Conservation (phyloP, 768 basidiomycete genomes). For the Lactifluus echinatus region DNA sequence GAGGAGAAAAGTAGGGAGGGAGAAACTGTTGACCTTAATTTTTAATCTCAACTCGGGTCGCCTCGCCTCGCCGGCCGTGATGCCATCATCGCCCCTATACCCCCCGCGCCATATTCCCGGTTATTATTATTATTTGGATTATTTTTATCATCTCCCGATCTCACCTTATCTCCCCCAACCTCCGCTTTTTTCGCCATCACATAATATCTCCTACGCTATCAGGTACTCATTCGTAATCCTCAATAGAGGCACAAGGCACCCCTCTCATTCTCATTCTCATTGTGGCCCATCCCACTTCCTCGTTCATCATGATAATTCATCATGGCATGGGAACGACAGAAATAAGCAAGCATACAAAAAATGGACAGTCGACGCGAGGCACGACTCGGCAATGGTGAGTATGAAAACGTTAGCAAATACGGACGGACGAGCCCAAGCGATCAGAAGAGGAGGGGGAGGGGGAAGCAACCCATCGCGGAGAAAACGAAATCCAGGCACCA, state of each 20-base stretch:
- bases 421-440: background rate
- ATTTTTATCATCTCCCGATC: background rate
- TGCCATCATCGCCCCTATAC: no score
- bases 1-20: background rate
- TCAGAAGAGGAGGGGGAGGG: background rate
- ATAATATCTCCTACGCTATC: no score
- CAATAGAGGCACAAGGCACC: background rate
- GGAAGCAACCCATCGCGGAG: background rate
- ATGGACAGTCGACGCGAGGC: background rate
- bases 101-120: background rate
- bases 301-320: no score
- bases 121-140: background rate
- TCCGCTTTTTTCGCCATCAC: background rate
- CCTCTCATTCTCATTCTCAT: no score
- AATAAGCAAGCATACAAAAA: background rate
- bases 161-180: background rate
- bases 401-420: background rate
- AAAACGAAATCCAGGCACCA: slow-evolving; percentile 10
- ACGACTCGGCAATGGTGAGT: background rate
- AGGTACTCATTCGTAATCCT: background rate
- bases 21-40: background rate
- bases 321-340: background rate
- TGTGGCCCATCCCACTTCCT: no score
- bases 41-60: background rate
- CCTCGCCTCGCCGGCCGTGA: background rate